A percentile compares a stretch with the other conserved stretches of the same genome.
Conservation (phyloP, 2,329 filamentous ascomycete species). For the Botryotinia calthae region DNA sequence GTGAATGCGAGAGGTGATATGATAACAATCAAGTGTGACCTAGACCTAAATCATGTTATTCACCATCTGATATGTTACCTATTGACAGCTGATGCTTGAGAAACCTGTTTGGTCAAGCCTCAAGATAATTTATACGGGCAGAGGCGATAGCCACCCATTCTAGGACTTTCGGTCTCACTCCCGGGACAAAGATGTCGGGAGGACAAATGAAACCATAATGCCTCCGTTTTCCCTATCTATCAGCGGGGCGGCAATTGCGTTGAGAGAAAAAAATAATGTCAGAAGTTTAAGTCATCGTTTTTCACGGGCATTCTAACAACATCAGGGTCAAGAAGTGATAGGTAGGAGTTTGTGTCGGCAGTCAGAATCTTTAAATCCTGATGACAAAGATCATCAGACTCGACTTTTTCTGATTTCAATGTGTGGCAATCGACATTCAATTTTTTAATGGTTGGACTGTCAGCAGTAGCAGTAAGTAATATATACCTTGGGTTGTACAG, state of each 20-base stretch:
- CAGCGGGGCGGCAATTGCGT: conserved; percentile 9
- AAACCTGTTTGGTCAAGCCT: not conserved
- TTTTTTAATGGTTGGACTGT: not conserved
- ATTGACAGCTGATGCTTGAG: conserved; percentile 5
- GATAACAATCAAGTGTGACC: not conserved
- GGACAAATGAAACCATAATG: conserved; percentile 6
- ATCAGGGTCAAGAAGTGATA: not conserved
- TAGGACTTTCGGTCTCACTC: conserved; percentile 6
- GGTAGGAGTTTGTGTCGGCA: not conserved
- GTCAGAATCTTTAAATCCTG: not conserved
- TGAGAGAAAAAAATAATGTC: not conserved
- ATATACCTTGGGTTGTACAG: not conserved
- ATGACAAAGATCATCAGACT: not conserved
- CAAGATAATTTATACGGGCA: conserved; percentile 5
- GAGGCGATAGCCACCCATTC: conserved; percentile 3
- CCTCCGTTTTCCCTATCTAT: conserved; percentile 8
- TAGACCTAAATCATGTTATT: conserved; percentile 4
- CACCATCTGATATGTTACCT: conserved; percentile 2
- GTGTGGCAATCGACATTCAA: not conserved
- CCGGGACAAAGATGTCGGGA: not conserved
- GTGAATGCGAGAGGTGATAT: conserved; percentile 18
- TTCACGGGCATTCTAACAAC: not conserved
- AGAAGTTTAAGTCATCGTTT: conserved; percentile 4
- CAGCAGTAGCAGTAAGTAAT: not conserved
- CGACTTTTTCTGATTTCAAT: not conserved